Conservation (phyloP, 768 basidiomycete species). For the Vishniacozyma victoriae region DNA sequence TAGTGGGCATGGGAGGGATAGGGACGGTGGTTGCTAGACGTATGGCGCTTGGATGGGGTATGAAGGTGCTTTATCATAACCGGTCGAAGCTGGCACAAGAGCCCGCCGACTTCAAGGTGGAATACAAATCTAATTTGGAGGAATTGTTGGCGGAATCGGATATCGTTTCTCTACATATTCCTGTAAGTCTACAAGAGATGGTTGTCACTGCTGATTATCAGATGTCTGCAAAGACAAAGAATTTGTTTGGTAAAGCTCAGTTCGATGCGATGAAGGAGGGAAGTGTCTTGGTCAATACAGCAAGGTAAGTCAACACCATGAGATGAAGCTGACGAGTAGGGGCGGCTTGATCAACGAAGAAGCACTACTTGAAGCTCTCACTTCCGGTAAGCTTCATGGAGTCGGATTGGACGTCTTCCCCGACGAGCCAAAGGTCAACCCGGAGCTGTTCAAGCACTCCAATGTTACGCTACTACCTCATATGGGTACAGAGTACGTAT, state of each 20-base stretch:
- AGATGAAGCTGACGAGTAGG: not conserved
- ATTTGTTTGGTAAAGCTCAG: constrained; percentile 65
- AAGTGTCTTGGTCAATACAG: constrained; percentile 72
- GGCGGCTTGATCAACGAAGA: constrained; percentile 51
- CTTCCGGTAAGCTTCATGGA: constrained; percentile 73
- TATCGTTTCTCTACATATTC: constrained; percentile 80
- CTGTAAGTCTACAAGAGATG: constrained; percentile 46
- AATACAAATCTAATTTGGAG: constrained; percentile 61
- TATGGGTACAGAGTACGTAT: constrained; percentile 56
- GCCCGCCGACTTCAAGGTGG: constrained; percentile 58
- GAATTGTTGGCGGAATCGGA: constrained; percentile 67
- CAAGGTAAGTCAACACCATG: constrained; percentile 72
- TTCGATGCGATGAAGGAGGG: constrained; percentile 68
- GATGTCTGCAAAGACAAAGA: constrained; percentile 57
- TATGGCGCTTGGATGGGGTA: constrained; percentile 63
- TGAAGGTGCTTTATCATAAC: constrained; percentile 71
- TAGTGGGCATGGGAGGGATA: constrained; percentile 50
- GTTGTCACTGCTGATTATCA: constrained; percentile 74
- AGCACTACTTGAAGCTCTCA: constrained; percentile 46
- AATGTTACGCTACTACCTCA: constrained; percentile 81
- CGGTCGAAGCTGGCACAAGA: constrained; percentile 52
- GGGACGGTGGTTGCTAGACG: constrained; percentile 40
- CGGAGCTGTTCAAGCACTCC: constrained; percentile 67
- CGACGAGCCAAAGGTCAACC: constrained; percentile 75
- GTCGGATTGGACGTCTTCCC: constrained; percentile 81